Conservation (phyloP, 352 stramenopile genomes). For the Phytopythium helicoides region DNA sequence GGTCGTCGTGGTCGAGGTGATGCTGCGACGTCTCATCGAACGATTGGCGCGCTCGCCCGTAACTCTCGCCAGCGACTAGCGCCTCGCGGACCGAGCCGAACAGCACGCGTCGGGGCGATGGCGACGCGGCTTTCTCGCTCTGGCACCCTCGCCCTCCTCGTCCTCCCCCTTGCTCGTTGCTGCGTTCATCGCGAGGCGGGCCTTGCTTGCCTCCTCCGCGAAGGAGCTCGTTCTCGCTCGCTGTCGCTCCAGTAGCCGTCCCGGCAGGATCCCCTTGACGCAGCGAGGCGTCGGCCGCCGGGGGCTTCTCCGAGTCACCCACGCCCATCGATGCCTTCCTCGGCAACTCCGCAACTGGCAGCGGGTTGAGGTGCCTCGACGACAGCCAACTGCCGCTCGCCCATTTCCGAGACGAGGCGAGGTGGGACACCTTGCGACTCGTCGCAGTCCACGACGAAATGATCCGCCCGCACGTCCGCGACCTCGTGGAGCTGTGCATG, state of each 20-base stretch:
- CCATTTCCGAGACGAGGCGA: not conserved
- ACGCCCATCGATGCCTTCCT: conserved; percentile 1
- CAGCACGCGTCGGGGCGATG: conserved; percentile 17
- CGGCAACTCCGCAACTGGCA: not conserved
- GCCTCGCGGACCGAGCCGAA: conserved; percentile 48
- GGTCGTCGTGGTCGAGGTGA: conserved; percentile 3
- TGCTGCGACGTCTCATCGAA: conserved; percentile 20
- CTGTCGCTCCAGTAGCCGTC: too few relatives aligned
- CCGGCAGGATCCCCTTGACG: too few relatives aligned
- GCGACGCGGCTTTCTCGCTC: too few relatives aligned
- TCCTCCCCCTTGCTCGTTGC: too few relatives aligned
- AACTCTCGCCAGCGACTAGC: conserved; percentile 27
- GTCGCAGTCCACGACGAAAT: too few relatives aligned
- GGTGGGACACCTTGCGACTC: not conserved
- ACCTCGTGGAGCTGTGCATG: conserved; percentile 40
- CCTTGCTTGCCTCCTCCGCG: too few relatives aligned
- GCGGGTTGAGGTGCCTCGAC: not conserved
- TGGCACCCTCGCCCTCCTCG: too few relatives aligned
- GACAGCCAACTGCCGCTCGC: conserved; percentile 2
- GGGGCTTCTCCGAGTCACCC: not conserved
- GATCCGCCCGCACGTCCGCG: conserved; percentile 13
- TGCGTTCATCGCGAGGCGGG: too few relatives aligned
- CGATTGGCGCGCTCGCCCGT: too few relatives aligned
- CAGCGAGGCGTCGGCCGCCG: not conserved
- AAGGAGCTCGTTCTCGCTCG: too few relatives aligned